phyloP scores from a whole-genome alignment of 2,329 filamentous ascomycete species.

The Aspergillus hortae region DNA sequence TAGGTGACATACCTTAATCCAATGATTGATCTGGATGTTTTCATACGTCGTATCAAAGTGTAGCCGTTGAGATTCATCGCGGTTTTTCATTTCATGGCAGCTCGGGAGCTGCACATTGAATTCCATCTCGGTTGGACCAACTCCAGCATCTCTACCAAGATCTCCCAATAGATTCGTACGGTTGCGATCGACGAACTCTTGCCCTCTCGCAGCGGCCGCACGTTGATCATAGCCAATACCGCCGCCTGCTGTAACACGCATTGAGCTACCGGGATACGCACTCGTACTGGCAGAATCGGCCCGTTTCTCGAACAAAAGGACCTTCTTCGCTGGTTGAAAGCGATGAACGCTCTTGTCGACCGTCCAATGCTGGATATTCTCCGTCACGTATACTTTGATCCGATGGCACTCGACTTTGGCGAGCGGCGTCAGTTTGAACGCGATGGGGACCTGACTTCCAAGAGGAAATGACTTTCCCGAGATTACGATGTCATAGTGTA shows the following conservation, averaged over 20 bases:
- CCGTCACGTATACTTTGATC: slow-evolving; percentile 86
- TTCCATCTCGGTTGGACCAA: slow-evolving; percentile 89
- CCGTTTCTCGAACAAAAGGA: slow-evolving; percentile 81
- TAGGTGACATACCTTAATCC: slow-evolving; percentile 71
- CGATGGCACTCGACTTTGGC: slow-evolving; percentile 92
- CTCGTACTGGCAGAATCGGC: slow-evolving; percentile 73
- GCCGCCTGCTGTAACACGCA: slow-evolving; percentile 74
- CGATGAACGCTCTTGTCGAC: slow-evolving; percentile 80
- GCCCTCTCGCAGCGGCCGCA: slow-evolving; percentile 54
- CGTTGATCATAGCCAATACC: slow-evolving; percentile 66
- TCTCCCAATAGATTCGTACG: slow-evolving; percentile 74
- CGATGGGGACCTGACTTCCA: slow-evolving; percentile 82
- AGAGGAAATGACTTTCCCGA: slow-evolving; percentile 93
- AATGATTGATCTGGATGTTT: slow-evolving; percentile 90
- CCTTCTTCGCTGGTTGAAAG: slow-evolving; percentile 78
- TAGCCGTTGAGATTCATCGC: slow-evolving; percentile 62
- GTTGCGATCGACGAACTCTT: slow-evolving; percentile 52
- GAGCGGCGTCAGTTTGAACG: slow-evolving; percentile 87
- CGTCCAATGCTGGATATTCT: slow-evolving; percentile 88
- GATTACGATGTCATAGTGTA: slow-evolving; percentile 94
- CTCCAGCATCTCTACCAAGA: slow-evolving; percentile 69
- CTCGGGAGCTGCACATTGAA: slow-evolving; percentile 90
- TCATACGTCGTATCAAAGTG: slow-evolving; percentile 92
- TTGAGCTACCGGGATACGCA: slow-evolving; percentile 69
- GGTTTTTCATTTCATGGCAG: slow-evolving; percentile 75